A percentile compares a stretch with the other conserved stretches of the same genome.
Conservation (phyloP, 495 filamentous ascomycete species). For the Xeromyces bisporus region DNA sequence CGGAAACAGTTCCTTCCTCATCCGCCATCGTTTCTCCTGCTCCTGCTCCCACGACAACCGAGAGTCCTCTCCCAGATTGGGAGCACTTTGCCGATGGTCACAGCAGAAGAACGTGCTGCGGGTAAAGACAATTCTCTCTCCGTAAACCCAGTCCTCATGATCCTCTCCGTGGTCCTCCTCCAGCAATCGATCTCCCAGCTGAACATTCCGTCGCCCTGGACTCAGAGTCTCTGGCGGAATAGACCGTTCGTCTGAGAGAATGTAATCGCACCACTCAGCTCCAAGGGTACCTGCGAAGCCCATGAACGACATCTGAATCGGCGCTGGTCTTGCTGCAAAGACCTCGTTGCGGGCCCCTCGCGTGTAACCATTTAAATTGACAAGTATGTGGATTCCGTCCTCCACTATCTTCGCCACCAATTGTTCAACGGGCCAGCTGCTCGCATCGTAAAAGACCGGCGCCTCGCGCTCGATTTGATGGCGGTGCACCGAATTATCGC, state of each 20-base stretch:
- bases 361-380: constrained; percentile 97
- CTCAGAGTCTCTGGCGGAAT: constrained; percentile 70
- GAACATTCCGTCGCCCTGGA: constrained; percentile 55
- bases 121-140: constrained; percentile 89
- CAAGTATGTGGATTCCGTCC: constrained; percentile 91
- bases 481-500: constrained; percentile 81
- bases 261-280: constrained; percentile 97
- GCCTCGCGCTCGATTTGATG: constrained; percentile 90
- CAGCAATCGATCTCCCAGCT: constrained; percentile 49
- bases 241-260: constrained; percentile 77
- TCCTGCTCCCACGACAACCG: constrained; percentile 73
- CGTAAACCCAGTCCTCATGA: constrained; percentile 73
- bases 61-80: constrained; percentile 41
- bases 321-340: constrained; percentile 86
- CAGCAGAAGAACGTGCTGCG: constrained; percentile 98
- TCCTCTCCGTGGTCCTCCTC: constrained; percentile 52
- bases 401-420: constrained; percentile 77
- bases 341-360: constrained; percentile 94
- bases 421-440: constrained; percentile 67
- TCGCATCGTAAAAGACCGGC: constrained; percentile 81
- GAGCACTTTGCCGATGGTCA: constrained; percentile 87
- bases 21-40: constrained; percentile 67
- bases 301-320: constrained; percentile 99
- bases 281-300: constrained; percentile 93
- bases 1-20: constrained; percentile 92